These are phyloP conservation scores for Urtica urens DNA, from an alignment of 306 rosid genomes.

Conservation along the genomic window DNA sequence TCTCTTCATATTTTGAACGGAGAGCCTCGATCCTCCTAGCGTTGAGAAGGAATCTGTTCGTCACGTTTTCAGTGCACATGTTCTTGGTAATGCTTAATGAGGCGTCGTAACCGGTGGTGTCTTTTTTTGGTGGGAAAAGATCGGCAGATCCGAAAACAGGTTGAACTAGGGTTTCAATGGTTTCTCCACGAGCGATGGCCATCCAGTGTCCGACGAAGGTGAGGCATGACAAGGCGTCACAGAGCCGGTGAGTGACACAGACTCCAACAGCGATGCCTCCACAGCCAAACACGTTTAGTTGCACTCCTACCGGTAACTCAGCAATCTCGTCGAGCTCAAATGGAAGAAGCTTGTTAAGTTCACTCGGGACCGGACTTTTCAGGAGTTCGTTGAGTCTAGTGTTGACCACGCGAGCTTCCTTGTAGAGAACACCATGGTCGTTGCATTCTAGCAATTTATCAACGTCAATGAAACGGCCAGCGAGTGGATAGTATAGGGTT, in stretches of 20 bases:
- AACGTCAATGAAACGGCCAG: constrained; percentile 11
- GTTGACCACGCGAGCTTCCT: constrained; percentile 3
- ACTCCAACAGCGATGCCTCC: constrained; percentile 20
- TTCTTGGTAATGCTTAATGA: constrained; percentile 20
- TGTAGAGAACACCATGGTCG: constrained; percentile 14
- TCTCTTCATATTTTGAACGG: constrained; percentile 19
- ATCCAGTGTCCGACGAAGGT: constrained; percentile 16
- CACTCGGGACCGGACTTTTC: constrained; percentile 5
- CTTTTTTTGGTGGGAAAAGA: constrained; percentile 50
- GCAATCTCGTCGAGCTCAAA: constrained; percentile 8
- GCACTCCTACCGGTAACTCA: constrained; percentile 3
- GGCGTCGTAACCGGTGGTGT: constrained; percentile 20
- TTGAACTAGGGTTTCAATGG: not conserved
- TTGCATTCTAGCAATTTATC: constrained; percentile 12
- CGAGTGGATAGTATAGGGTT: constrained; percentile 22
- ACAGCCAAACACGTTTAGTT: constrained; percentile 18
- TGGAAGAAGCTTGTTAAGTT: constrained; percentile 17
- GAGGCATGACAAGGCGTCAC: constrained; percentile 12
- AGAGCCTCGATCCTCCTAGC: constrained; percentile 29
- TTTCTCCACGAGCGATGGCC: not conserved
- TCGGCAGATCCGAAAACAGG: constrained; percentile 32
- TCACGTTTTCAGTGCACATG: constrained; percentile 8
- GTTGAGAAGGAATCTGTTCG: constrained; percentile 41
- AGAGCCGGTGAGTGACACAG: constrained; percentile 18
- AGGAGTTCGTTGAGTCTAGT: constrained; percentile 2